Evolutionary conservation across 805 yeast species (phyloP), one percentile per base, ranked within the genome.

Genomic region (Yarrowia deformans): DNA sequence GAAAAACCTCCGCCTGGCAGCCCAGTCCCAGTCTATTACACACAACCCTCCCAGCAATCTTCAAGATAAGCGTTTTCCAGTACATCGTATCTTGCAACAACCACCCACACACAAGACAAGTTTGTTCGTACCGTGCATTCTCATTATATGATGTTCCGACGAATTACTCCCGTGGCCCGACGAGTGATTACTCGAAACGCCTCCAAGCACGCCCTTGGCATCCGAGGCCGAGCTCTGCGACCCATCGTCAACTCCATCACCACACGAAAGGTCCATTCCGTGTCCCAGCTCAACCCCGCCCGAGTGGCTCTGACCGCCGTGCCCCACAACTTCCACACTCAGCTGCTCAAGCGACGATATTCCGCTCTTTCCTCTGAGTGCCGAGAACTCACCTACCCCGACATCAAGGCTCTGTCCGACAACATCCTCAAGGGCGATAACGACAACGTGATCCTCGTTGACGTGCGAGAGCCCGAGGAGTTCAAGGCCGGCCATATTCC

Each of bases 381-480:
- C 52, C 66, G 66, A 43, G 10, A 60, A n/a, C 48, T 60, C 34
- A 60, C 52, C 42, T 60, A 60, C 66, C 52, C 66, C 52, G 66
- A 60, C 42, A 60, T 90, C 74, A 82, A 84, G 73, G 76, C 79
- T n/a, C 76, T 90, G 32, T 78, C 82, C 19, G 70, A 78, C 10
- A 71, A 79, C 56, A 50, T 54, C n/a, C 34, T 54, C 52, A 63
- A 37, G 46, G 68, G 68, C 45, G 86, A 87, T 5, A 82, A 81
- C 68, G 82, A 85, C 16, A 80, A 81, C 16, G 79, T 84, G 45
- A 82, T 91, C 50, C 79, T 94, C 46, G 88, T 94, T 32, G 99
- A 94, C 76, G 98, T 91, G 23, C 87, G 99, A 77, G 98, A 94
- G 81, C 97, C 98, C 7, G 84, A 82, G 34, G 99, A 94, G 80